These are phyloP conservation scores for Colletotrichum liaoningense DNA, from an alignment of 2,329 filamentous ascomycete genomes.

Conservation along the genomic window DNA sequence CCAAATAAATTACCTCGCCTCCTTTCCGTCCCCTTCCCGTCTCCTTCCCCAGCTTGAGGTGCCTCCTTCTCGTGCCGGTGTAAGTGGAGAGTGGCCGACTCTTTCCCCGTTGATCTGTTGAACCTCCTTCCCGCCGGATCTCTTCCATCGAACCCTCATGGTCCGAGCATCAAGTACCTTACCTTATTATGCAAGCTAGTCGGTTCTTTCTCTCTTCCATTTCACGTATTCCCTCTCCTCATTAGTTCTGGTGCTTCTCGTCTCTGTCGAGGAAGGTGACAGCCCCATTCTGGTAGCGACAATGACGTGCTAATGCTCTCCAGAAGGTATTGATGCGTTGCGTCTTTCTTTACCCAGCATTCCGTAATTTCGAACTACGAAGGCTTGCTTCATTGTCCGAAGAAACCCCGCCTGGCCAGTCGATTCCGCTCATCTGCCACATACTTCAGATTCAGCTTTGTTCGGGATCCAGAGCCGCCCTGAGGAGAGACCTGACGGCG, in stretches of 20 bases:
- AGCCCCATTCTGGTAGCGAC: not conserved
- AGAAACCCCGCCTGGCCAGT: not conserved
- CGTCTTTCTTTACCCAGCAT: not conserved
- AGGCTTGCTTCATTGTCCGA: not conserved
- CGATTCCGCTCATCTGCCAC: no score
- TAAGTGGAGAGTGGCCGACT: not conserved
- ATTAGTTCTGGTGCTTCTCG: not conserved
- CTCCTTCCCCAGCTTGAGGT: not conserved
- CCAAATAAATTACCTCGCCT: not conserved
- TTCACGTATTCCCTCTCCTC: not conserved
- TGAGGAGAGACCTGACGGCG: not conserved
- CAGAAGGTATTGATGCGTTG: not conserved
- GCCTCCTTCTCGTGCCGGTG: not conserved
- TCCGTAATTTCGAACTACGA: no score
- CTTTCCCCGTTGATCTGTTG: not conserved
- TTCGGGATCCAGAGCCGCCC: not conserved
- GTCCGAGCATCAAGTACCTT: not conserved
- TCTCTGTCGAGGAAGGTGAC: not conserved
- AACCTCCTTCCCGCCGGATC: not conserved
- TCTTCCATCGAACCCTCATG: not conserved
- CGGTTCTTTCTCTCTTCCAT: not conserved
- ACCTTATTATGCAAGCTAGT: not conserved
- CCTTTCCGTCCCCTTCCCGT: not conserved
- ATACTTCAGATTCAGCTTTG: not conserved
- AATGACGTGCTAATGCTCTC: not conserved